A percentile compares a stretch with the other conserved stretches of the same genome.
Evolutionary conservation across 352 stramenopile genomes (phyloP).

Genomic region (Thalassiosira delicatula): DNA sequence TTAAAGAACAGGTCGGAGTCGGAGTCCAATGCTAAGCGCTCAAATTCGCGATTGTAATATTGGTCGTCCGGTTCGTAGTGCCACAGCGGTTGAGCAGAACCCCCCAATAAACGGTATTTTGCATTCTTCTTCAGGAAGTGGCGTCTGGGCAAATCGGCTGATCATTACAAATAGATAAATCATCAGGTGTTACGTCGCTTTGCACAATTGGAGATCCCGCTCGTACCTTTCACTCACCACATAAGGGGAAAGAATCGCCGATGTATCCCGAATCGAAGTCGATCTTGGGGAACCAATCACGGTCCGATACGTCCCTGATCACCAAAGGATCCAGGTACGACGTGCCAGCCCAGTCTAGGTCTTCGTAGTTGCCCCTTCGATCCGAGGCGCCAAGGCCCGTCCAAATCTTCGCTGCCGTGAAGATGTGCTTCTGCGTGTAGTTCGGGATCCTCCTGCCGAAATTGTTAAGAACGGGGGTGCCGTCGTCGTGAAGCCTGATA

Average conservation of each 20-base stretch:
- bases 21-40: conserved; percentile 27
- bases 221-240: neutral
- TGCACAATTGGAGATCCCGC: too few species aligned
- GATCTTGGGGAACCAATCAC: neutral
- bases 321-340: conserved; percentile 62
- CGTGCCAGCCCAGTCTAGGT: conserved; percentile 42
- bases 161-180: too few species aligned
- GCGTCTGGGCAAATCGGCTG: conserved; percentile 50
- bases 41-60: conserved; percentile 29
- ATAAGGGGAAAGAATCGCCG: conserved; percentile 34
- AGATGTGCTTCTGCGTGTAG: conserved; percentile 73
- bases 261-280: conserved; percentile 55
- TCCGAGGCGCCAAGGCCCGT: conserved; percentile 58
- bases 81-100: conserved; percentile 19
- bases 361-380: conserved; percentile 58
- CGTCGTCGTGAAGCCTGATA: conserved; percentile 57
- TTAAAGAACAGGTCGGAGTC: conserved; percentile 43
- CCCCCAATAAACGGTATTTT: conserved; percentile 55
- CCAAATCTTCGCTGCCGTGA: conserved; percentile 66
- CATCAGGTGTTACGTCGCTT: too few species aligned
- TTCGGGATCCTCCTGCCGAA: conserved; percentile 61
- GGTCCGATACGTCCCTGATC: conserved; percentile 30
- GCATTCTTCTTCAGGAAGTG: conserved; percentile 62
- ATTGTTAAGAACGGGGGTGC: conserved; percentile 48
- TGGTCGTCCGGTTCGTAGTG: conserved; percentile 24